These are phyloP conservation scores for Bruguiera hainesii DNA, from an alignment of 441 rosid species.

Conservation along the genomic window DNA sequence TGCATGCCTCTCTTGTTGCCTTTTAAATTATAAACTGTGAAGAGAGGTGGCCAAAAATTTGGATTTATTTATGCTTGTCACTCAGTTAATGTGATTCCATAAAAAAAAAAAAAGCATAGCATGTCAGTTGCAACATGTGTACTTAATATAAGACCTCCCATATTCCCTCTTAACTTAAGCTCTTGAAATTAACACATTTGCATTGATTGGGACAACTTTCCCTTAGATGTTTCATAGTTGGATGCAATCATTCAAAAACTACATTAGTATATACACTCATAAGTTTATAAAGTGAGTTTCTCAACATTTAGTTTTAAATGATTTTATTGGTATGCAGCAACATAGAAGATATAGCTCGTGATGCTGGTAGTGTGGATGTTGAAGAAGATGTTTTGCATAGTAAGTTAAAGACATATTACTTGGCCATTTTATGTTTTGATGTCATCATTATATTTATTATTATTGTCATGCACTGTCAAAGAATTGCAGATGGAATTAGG, in stretches of 20 bases:
- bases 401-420: constrained; percentile 33
- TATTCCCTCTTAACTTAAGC: background rate
- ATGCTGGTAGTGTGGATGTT: constrained; percentile 85
- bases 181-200: constrained; percentile 3
- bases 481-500: constrained; percentile 81
- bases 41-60: background rate
- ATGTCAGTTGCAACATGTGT: background rate
- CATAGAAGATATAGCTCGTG: constrained; percentile 95
- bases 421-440: constrained; percentile 1
- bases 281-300: constrained; percentile 4
- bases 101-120: too few species aligned
- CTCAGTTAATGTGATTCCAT: too few species aligned
- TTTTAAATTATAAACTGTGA: background rate
- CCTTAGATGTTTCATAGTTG: background rate
- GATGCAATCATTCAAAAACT: background rate
- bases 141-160: background rate
- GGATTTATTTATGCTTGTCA: background rate
- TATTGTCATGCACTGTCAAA: constrained; percentile 30
- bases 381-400: constrained; percentile 84
- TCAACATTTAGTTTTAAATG: constrained; percentile 15
- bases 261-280: background rate
- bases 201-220: background rate
- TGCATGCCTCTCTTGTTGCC: background rate
- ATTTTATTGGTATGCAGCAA: constrained; percentile 52
- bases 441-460: constrained; percentile 31